These are phyloP conservation scores for Hypomontagnella submonticulosa DNA, from an alignment of 495 filamentous ascomycete genomes.

Conservation along the genomic window DNA sequence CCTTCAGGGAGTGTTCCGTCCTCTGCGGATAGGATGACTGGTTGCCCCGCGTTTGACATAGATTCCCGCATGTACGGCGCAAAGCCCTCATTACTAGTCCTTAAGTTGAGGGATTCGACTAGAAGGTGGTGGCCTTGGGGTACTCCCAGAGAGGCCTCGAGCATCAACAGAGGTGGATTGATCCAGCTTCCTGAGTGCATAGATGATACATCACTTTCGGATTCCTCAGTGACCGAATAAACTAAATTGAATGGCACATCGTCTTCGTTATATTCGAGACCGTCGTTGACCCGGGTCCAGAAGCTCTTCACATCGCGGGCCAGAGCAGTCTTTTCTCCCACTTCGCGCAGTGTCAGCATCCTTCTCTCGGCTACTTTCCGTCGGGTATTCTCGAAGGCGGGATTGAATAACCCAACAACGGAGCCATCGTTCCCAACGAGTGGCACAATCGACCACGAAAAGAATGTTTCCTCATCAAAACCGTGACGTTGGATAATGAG, in stretches of 20 bases:
- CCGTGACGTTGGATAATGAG: conserved; percentile 70
- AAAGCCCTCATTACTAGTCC: conserved; percentile 69
- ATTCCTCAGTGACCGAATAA: conserved; percentile 69
- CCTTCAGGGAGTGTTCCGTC: conserved; percentile 66
- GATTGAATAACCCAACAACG: conserved; percentile 74
- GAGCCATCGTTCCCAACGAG: conserved; percentile 70
- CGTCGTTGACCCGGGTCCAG: conserved; percentile 66
- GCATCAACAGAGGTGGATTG: conserved; percentile 63
- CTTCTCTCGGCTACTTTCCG: conserved; percentile 72
- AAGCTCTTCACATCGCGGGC: conserved; percentile 74
- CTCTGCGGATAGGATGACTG: conserved; percentile 67
- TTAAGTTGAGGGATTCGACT: conserved; percentile 66
- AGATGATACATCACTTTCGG: conserved; percentile 69
- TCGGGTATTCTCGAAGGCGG: conserved; percentile 74
- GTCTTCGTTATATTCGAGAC: conserved; percentile 68
- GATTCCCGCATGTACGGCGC: conserved; percentile 73
- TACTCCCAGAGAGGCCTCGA: conserved; percentile 73
- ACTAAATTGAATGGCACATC: conserved; percentile 73
- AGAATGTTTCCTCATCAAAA: conserved; percentile 75
- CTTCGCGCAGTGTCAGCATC: conserved; percentile 73
- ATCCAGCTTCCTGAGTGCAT: conserved; percentile 68
- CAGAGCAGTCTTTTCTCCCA: conserved; percentile 73
- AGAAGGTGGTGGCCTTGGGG: conserved; percentile 67
- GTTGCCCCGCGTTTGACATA: conserved; percentile 65
- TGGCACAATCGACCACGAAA: conserved; percentile 75